Base-by-base conservation (phyloP, 768 basidiomycete genomes). In the Panaeolus cyanescens region DNA sequence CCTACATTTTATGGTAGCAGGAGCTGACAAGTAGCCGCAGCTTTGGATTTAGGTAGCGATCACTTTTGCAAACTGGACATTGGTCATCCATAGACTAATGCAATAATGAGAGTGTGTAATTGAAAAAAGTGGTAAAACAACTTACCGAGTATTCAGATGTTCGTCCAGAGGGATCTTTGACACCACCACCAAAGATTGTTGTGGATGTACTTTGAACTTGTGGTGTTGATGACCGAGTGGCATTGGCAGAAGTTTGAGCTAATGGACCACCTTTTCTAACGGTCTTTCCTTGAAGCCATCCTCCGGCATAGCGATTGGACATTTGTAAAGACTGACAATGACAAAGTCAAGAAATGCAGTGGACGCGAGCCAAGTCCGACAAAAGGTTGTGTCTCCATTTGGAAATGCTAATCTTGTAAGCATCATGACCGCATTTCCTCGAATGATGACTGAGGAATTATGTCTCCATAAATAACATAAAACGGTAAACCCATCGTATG, bases 1-100 rank as follows among this genome's bases (percentile, higher is more conserved):
- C 80, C 63, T 65, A 95, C 97, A 99, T 96, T 83, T 97, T 97
- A 77, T 99, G 97, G 75, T 97, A 99, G 73, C 97, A 99, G 15
- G 93, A 90, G 74, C 93, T 95, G 67, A 99, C 95, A 54, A 99
- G 84, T 36, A 99, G 81, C 40, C 96, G 87, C 32, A 99, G 80
- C 70, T 96, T 96, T 20, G 95, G 94, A 68, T 99, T 97, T 61
- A 97, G 80, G 72, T 97, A 98, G 58, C 96, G 81, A 73, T 99
- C 97, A 37, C 93, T 95, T 74, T 95, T 95, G 82, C 97, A 99
- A 2, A 99, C 91, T 0, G 96, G 96, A 78, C 97, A 99, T 71
- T 92, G 89, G 73, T 99, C 97, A 63, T 93, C 91, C 85, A 92
- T 91, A 25, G 89, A 88, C 91, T 93, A 55, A 17, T 7, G 15